Conservation (phyloP, 352 stramenopile genomes). For the Phytopythium ostracodes region DNA sequence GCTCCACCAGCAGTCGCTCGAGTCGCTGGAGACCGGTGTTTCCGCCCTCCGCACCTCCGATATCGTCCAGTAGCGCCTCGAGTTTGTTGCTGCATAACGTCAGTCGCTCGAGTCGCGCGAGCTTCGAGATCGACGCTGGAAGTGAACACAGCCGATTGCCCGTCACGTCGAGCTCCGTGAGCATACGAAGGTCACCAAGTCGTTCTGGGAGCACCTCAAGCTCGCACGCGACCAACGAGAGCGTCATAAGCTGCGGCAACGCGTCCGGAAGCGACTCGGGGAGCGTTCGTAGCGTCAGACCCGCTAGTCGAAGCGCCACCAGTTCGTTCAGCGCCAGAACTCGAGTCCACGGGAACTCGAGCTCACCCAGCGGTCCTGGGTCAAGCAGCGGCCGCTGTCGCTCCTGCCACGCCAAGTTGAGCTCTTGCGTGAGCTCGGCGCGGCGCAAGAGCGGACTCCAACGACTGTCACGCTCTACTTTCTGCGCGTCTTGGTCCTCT, state of each 20-base stretch:
- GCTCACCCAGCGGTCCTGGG: constrained; percentile 29
- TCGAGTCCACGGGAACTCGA: constrained; percentile 54
- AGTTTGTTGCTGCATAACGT: constrained; percentile 55
- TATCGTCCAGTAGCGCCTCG: constrained; percentile 34
- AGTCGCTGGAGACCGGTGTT: constrained; percentile 16
- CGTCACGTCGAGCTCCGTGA: constrained; percentile 54
- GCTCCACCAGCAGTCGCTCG: constrained; percentile 44
- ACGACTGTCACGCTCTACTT: constrained; percentile 29
- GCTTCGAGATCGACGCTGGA: constrained; percentile 40
- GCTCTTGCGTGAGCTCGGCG: constrained; percentile 34
- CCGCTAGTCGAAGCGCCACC: constrained; percentile 49
- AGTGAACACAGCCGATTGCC: constrained; percentile 49
- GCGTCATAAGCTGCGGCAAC: constrained; percentile 32
- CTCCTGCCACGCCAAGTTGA: constrained; percentile 72
- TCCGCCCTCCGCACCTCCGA: constrained; percentile 17
- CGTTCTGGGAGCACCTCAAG: constrained; percentile 46
- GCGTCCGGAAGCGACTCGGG: constrained; percentile 21
- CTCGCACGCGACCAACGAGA: constrained; percentile 46
- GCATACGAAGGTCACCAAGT: constrained; percentile 24
- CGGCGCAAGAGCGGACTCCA: constrained; percentile 46
- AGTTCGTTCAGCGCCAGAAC: constrained; percentile 40
- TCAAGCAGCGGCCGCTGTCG: not conserved
- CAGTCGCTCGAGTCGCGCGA: constrained; percentile 26
- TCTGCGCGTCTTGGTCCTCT: constrained; percentile 21
- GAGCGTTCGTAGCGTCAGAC: constrained; percentile 30